Evolutionary conservation across 164 flowering plant genomes (phyloP).

Genomic region (Kingdonia uniflora): DNA sequence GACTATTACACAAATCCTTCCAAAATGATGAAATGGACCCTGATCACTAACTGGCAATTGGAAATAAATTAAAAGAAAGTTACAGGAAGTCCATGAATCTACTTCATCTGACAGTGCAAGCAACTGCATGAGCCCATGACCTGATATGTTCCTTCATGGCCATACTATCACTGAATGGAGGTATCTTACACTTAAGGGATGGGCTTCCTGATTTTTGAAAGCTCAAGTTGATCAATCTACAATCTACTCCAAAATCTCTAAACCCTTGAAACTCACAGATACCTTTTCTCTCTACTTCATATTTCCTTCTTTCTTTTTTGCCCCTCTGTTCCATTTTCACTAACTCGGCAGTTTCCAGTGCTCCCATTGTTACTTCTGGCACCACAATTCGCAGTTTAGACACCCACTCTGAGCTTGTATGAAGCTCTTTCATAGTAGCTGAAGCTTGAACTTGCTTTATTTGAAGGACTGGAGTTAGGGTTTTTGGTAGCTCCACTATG

Average conservation of each 20-base stretch:
- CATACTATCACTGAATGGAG: slow-evolving; percentile 25
- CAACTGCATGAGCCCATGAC: slow-evolving; percentile 48
- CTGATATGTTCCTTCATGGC: slow-evolving; percentile 43
- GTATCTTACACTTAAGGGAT: slow-evolving; percentile 17
- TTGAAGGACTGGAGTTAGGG: slow-evolving; percentile 5
- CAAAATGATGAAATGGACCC: too few species aligned
- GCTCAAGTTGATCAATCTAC: slow-evolving; percentile 1
- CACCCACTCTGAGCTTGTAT: slow-evolving; percentile 8
- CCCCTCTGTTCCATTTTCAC: slow-evolving; percentile 10
- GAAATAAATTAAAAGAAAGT: not conserved
- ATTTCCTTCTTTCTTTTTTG: slow-evolving; percentile 11
- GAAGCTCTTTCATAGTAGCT: not conserved
- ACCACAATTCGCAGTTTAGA: slow-evolving; percentile 1
- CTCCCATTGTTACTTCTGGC: slow-evolving; percentile 1
- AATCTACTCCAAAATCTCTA: slow-evolving; percentile 7
- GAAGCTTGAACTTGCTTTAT: slow-evolving; percentile 1
- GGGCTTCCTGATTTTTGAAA: slow-evolving; percentile 8
- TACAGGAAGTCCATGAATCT: not conserved
- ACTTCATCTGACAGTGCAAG: slow-evolving; percentile 31
- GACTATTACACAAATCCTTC: too few species aligned
- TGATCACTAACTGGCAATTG: not conserved
- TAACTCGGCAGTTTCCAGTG: not conserved
- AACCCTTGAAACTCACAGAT: not conserved
- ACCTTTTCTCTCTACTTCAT: slow-evolving; percentile 12
- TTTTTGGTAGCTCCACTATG: not conserved